Evolutionary conservation across 495 filamentous ascomycete species (phyloP), one percentile per base, ranked within the genome.

Genomic region (Talaromyces ruber): DNA sequence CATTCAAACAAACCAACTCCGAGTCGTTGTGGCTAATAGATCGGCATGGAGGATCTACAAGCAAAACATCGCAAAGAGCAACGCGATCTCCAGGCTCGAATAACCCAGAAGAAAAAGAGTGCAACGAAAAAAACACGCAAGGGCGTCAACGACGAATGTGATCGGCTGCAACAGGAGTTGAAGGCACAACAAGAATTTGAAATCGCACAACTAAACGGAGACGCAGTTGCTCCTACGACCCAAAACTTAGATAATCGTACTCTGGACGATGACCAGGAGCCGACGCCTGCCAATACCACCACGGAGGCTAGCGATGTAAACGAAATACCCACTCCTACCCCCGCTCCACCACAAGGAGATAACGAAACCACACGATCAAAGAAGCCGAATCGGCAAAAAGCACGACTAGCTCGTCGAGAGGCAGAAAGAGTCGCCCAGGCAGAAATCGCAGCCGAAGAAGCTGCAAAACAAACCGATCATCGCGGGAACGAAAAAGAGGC

Each of bases 41-140:
- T 2, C 37, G 28, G 2, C 18, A 83, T 93, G 81, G 93, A 97
- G 50, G 85, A 88, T 32, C 77, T 95, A 51, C 83, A 90, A 63
- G 79, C 84, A 12, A 87, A 86, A 45, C 94, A 98, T 72, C 84
- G 89, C 64, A 96, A 93, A 74, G 94, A 98, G 73, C 85, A 87
- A 69, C 86, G 85, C 60, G 93, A 98, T 45, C 81, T 98, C 22
- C 89, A 93, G 75, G 78, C 82, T 37, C 84, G 86, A 25, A 87
- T 94, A 64, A 97, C 90, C 6, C 92, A 90, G 76, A 97, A 96
- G 78, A 97, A 96, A 79, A 97, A 96, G 76, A 83, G 86, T 59
- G 92, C 94, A 26, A 94, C 88, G 39, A 98, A 97, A 76, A 98
- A 97, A 82, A 97, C 92, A 16, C 85, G 94, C 30, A 95, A 92